Conservation (phyloP, 352 stramenopile genomes). For the Bremia lactucae region DNA sequence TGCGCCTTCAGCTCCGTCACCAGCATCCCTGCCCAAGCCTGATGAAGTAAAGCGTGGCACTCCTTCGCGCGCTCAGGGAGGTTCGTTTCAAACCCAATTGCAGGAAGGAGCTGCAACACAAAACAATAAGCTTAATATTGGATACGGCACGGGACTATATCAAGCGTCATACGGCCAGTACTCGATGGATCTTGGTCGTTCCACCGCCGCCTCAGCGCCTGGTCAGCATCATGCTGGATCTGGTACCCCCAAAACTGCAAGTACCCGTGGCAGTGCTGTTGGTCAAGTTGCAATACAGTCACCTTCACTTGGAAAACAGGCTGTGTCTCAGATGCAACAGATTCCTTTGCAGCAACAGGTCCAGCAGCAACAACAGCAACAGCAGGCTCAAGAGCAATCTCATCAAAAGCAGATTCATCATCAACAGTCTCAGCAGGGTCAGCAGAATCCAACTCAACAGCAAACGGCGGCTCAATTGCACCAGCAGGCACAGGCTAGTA, state of each 20-base stretch:
- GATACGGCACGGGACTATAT: conserved; percentile 58
- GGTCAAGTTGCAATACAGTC: conserved; percentile 34
- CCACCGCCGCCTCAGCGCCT: conserved; percentile 20
- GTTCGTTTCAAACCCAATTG: conserved; percentile 41
- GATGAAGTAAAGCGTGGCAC: conserved; percentile 76
- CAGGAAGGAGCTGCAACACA: conserved; percentile 29
- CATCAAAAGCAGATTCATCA: conserved; percentile 34
- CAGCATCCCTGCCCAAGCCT: conserved; percentile 77
- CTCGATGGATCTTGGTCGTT: conserved; percentile 59
- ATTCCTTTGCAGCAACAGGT: conserved; percentile 26
- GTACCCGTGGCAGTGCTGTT: conserved; percentile 11
- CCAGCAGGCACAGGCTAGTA: conserved; percentile 33
- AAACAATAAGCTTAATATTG: conserved; percentile 52
- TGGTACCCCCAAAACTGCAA: conserved; percentile 48
- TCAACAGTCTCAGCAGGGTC: conserved; percentile 29
- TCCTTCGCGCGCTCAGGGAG: conserved; percentile 39
- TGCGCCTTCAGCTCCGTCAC: conserved; percentile 66
- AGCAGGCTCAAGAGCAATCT: conserved; percentile 25
- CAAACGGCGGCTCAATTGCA: conserved; percentile 54
- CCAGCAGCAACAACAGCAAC: conserved; percentile 22
- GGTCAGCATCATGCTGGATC: conserved; percentile 30
- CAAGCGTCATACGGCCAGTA: conserved; percentile 75
- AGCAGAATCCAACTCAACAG: conserved; percentile 26
- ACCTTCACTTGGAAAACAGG: conserved; percentile 38
- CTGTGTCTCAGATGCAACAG: conserved; percentile 30